A percentile compares a stretch with the other conserved stretches of the same genome.
Conservation (phyloP, 108 stramenopile genomes). For the Licmophora abbreviata region DNA sequence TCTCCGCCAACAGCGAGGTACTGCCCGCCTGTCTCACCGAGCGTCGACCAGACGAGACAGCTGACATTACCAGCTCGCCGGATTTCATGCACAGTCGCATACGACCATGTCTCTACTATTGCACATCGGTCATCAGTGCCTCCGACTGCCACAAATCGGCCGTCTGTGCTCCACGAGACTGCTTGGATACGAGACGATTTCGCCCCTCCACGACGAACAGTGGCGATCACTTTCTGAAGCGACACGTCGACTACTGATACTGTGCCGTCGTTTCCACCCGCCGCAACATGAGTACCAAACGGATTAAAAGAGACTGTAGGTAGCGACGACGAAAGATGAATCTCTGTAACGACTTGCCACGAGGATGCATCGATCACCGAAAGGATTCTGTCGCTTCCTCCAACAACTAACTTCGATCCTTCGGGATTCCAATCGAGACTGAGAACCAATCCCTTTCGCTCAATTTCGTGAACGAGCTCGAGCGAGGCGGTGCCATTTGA, state of each 20-base stretch:
- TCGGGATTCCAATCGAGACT: constrained; percentile 39
- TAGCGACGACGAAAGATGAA: constrained; percentile 12
- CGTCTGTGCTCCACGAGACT: constrained; percentile 31
- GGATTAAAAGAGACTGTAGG: constrained; percentile 27
- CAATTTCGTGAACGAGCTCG: constrained; percentile 11
- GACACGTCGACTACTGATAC: constrained; percentile 9
- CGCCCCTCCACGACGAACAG: constrained; percentile 8
- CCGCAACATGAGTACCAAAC: constrained; percentile 20
- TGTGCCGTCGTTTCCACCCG: constrained; percentile 27
- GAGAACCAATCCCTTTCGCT: constrained; percentile 22
- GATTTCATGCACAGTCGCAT: constrained; percentile 29
- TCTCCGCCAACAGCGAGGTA: constrained; percentile 33
- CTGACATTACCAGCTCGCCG: constrained; percentile 11
- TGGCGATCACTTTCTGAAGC: constrained; percentile 1
- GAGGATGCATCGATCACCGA: constrained; percentile 14
- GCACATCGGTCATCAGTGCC: constrained; percentile 26
- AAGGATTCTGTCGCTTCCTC: constrained; percentile 26
- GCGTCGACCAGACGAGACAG: constrained; percentile 24
- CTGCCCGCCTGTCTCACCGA: constrained; percentile 1
- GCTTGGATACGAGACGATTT: constrained; percentile 21
- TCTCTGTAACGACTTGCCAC: constrained; percentile 17
- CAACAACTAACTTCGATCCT: constrained; percentile 22
- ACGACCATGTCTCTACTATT: constrained; percentile 32
- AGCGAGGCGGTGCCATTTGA: neutral
- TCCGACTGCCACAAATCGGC: constrained; percentile 26